A percentile compares a stretch with the other conserved stretches of the same genome.
Conservation (phyloP, 2,329 filamentous ascomycete species). For the Colletotrichum destructivum region DNA sequence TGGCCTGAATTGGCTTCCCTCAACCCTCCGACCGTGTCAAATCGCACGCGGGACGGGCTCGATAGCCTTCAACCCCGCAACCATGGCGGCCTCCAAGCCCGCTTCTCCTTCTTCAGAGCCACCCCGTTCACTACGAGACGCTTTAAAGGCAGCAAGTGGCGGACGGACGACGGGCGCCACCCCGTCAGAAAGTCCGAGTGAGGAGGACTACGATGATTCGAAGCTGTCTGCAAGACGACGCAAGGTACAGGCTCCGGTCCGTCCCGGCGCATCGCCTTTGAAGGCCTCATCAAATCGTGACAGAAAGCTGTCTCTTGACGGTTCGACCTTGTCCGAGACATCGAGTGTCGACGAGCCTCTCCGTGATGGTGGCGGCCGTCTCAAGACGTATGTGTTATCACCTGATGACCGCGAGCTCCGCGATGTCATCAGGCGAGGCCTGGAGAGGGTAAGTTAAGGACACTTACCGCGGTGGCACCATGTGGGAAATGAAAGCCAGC, state of each 20-base stretch:
- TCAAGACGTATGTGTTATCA: conserved; percentile 46
- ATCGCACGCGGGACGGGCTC: background rate
- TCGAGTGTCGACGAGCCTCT: conserved; percentile 38
- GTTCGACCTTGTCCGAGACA: conserved; percentile 35
- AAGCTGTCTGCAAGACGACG: conserved; percentile 12
- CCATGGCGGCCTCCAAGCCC: conserved; percentile 6
- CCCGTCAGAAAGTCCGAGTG: conserved; percentile 59
- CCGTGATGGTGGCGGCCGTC: background rate
- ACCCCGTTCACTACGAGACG: conserved; percentile 45
- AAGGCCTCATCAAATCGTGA: conserved; percentile 2
- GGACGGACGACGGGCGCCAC: conserved; percentile 21
- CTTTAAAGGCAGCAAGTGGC: conserved; percentile 35
- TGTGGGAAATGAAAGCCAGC: background rate
- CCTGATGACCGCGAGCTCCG: conserved; percentile 49
- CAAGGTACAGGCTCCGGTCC: background rate
- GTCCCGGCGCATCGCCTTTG: conserved; percentile 5
- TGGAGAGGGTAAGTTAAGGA: conserved; percentile 31
- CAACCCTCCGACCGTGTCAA: background rate
- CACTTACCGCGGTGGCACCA: background rate
- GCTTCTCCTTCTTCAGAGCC: conserved; percentile 5
- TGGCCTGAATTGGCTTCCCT: background rate
- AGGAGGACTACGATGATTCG: conserved; percentile 61
- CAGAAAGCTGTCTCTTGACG: conserved; percentile 29
- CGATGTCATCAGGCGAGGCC: conserved; percentile 36
- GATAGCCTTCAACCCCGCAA: background rate